Evolutionary conservation across 176 grass and related monocot genomes (phyloP).

Genomic region (Triticum monococcum): DNA sequence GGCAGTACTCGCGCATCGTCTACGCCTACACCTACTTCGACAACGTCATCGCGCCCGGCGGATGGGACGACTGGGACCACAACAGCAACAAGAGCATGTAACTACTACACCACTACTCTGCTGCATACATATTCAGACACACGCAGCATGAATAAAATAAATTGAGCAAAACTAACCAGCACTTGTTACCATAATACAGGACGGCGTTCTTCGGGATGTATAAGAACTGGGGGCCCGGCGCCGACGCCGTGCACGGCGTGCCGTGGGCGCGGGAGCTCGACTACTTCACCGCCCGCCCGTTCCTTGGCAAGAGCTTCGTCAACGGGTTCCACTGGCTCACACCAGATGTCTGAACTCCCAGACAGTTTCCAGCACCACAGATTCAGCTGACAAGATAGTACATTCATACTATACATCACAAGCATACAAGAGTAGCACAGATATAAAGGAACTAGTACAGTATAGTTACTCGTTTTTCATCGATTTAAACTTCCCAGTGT

Average conservation of each 20-base stretch:
- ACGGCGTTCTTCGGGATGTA: conserved; percentile 93
- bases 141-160: neutral
- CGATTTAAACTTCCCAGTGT: neutral
- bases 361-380: neutral
- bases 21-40: conserved; percentile 98
- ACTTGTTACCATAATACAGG: conserved; percentile 28
- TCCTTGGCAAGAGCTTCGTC: conserved; percentile 90
- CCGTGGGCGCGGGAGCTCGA: conserved; percentile 89
- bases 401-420: conserved; percentile 13
- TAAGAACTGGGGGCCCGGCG: conserved; percentile 81
- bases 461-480: conserved; percentile 3
- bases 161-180: neutral
- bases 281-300: conserved; percentile 71
- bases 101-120: neutral
- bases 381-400: conserved; percentile 7
- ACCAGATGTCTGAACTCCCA: conserved; percentile 65
- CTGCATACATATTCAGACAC: neutral
- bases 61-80: conserved; percentile 96
- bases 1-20: conserved; percentile 95
- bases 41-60: conserved; percentile 78
- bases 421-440: neutral
- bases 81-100: conserved; percentile 97
- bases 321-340: conserved; percentile 96
- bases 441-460: neutral
- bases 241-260: conserved; percentile 70